Percentiles rank a stretch among this genome's conserved stretches.
Conservation (phyloP, 805 yeast species). For the Nakazawaea anatomiae region DNA sequence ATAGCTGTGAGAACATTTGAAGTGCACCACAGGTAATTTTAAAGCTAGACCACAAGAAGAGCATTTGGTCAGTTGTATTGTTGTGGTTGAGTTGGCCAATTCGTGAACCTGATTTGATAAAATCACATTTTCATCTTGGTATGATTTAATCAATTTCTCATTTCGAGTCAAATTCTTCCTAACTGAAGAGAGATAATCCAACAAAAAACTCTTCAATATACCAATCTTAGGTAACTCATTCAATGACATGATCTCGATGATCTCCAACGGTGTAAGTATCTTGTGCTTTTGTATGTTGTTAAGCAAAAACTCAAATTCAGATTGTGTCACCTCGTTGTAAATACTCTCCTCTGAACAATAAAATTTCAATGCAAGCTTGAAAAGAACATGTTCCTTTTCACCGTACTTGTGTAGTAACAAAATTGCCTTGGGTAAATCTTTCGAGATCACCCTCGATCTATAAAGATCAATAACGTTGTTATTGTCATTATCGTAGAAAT, state of each 20-base stretch:
- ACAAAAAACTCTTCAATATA: slow-evolving; percentile 59
- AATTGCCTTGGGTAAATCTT: slow-evolving; percentile 52
- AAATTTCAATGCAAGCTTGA: slow-evolving; percentile 56
- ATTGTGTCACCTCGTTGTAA: slow-evolving; percentile 46
- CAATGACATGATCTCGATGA: slow-evolving; percentile 61
- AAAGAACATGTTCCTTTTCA: slow-evolving; percentile 56
- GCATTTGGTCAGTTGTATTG: slow-evolving; percentile 61
- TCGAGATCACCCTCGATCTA: slow-evolving; percentile 54
- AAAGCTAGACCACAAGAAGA: slow-evolving; percentile 56
- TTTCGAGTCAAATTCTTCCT: slow-evolving; percentile 66
- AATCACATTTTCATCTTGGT: slow-evolving; percentile 57
- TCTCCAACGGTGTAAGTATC: slow-evolving; percentile 67
- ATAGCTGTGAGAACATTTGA: slow-evolving; percentile 80
- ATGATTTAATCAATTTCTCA: slow-evolving; percentile 57
- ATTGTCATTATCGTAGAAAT: slow-evolving; percentile 30
- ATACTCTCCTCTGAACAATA: slow-evolving; percentile 51
- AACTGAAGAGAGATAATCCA: slow-evolving; percentile 54
- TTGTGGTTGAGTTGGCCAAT: slow-evolving; percentile 37
- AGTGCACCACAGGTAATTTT: slow-evolving; percentile 77
- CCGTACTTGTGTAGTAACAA: slow-evolving; percentile 57
- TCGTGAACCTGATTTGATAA: slow-evolving; percentile 49
- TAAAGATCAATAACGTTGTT: slow-evolving; percentile 58
- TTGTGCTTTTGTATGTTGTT: slow-evolving; percentile 44
- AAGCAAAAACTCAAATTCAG: slow-evolving; percentile 42
- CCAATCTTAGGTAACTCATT: slow-evolving; percentile 67